Evolutionary conservation across 2,329 filamentous ascomycete genomes (phyloP).

Genomic region (Fusarium tjaetaba): DNA sequence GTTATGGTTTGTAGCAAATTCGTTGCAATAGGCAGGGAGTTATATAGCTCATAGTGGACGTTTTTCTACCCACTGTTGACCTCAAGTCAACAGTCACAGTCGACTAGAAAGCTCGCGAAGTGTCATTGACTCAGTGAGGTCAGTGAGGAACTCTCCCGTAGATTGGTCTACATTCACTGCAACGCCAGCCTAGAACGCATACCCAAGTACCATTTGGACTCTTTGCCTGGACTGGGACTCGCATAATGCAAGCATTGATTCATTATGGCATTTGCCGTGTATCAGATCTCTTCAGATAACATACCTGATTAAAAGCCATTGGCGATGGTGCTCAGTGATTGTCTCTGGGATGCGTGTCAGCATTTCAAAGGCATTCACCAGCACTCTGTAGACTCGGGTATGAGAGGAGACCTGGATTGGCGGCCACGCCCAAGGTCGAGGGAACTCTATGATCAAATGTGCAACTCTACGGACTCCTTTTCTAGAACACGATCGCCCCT

Average conservation of each 20-base stretch:
- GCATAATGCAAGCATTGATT: not conserved
- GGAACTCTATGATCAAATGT: not conserved
- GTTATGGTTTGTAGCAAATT: not conserved
- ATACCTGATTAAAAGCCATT: not conserved
- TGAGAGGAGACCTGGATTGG: not conserved
- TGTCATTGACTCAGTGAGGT: not conserved
- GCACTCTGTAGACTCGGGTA: too few relatives aligned
- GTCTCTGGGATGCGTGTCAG: too few relatives aligned
- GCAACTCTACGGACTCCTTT: too few relatives aligned
- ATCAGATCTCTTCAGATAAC: not conserved
- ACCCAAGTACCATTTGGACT: not conserved
- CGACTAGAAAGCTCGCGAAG: rapidly evolving
- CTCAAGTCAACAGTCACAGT: not conserved
- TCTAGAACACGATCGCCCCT: not conserved
- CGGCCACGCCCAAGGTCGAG: rapidly evolving
- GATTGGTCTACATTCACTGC: not conserved
- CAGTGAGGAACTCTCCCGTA: not conserved
- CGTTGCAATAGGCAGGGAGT: too few relatives aligned
- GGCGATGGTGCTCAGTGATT: too few relatives aligned
- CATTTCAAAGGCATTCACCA: not conserved
- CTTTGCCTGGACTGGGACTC: not conserved
- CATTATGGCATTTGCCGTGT: too few relatives aligned
- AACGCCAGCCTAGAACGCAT: not conserved
- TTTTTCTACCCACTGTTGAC: not conserved
- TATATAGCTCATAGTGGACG: not conserved